A percentile compares a stretch with the other conserved stretches of the same genome.
Evolutionary conservation across 2,329 filamentous ascomycete species (phyloP).

Genomic region (Paraphaeosphaeria sporulosa): DNA sequence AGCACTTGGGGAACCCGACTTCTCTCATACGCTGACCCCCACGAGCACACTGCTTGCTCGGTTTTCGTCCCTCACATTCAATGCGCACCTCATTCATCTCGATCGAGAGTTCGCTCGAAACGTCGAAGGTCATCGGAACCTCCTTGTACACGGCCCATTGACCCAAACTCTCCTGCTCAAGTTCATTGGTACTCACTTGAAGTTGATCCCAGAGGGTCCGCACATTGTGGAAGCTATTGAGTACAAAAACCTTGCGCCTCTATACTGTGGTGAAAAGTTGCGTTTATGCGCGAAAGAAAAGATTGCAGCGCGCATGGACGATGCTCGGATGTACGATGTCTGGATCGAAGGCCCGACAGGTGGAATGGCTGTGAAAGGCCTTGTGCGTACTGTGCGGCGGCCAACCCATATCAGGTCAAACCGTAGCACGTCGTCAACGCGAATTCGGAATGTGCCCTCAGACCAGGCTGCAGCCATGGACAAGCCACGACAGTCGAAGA

Average conservation of each 20-base stretch:
- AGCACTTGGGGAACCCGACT: conserved; percentile 62
- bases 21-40: conserved; percentile 68
- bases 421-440: background rate
- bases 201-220: conserved; percentile 19
- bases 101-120: conserved; percentile 73
- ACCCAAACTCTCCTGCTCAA: conserved; percentile 78
- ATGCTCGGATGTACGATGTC: conserved; percentile 42
- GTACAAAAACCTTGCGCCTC: conserved; percentile 82
- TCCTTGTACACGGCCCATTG: conserved; percentile 88
- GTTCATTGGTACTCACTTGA: conserved; percentile 66
- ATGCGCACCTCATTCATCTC: conserved; percentile 90
- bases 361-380: conserved; percentile 56
- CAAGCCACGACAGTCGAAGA: too few relatives aligned
- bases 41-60: conserved; percentile 80
- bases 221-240: conserved; percentile 65
- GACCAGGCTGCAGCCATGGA: background rate
- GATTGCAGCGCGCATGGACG: conserved; percentile 25
- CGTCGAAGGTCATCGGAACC: conserved; percentile 75
- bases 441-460: background rate
- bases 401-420: background rate
- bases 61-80: conserved; percentile 86
- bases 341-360: conserved; percentile 53
- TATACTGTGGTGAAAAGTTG: conserved; percentile 78
- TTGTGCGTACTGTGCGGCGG: conserved; percentile 24
- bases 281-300: conserved; percentile 70